These are phyloP conservation scores for Solanum clarkiae DNA, from an alignment of 257 asterid genomes.

Conservation along the genomic window DNA sequence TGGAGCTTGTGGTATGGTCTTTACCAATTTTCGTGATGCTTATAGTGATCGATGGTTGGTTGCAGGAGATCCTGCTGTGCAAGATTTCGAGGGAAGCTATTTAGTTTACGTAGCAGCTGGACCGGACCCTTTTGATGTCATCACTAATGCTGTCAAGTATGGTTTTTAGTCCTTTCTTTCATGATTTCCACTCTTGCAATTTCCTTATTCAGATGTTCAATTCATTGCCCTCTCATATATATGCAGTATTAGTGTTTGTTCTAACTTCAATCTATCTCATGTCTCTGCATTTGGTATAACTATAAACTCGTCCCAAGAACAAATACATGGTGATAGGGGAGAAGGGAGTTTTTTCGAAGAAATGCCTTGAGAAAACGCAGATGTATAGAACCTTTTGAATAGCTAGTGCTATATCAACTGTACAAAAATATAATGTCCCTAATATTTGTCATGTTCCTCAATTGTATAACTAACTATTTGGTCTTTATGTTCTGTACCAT, in stretches of 20 bases:
- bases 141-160: constrained; percentile 82
- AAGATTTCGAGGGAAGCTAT: constrained; percentile 78
- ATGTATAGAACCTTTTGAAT: background rate
- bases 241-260: background rate
- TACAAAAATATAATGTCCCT: background rate
- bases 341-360: background rate
- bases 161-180: background rate
- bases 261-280: background rate
- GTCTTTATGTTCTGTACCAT: background rate
- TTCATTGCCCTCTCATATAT: background rate
- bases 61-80: constrained; percentile 83
- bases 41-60: background rate
- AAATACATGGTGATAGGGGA: background rate
- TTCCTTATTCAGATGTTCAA: background rate
- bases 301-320: background rate
- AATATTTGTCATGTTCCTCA: background rate
- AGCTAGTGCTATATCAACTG: background rate
- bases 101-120: constrained; percentile 85
- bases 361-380: background rate
- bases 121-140: constrained; percentile 84
- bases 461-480: background rate
- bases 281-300: background rate
- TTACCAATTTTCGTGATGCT: background rate
- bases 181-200: background rate
- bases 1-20: background rate